phyloP scores from a whole-genome alignment of 352 stramenopile genomes.

The Phytopythium aichiense region DNA sequence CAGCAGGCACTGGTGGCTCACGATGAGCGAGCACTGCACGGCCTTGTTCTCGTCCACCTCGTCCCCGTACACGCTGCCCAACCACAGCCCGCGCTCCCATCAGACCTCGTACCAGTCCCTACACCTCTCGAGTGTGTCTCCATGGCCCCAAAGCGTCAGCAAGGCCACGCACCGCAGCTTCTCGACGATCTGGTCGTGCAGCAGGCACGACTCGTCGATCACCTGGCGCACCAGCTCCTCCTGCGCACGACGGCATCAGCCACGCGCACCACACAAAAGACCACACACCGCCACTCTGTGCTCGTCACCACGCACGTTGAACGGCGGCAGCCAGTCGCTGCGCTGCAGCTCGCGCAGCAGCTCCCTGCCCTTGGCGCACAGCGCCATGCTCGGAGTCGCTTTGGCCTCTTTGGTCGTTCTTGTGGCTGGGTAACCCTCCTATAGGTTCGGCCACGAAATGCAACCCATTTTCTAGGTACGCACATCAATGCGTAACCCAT shows the following conservation, averaged over 20 bases:
- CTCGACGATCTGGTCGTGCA: conserved; percentile 69
- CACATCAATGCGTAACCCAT: too few species aligned
- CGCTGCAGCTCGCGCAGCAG: conserved; percentile 88
- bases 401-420: too few species aligned
- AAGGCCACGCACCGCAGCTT: conserved; percentile 52
- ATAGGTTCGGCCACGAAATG: too few species aligned
- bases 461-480: too few species aligned
- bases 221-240: conserved; percentile 81
- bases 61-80: conserved; percentile 51
- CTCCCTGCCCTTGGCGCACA: conserved; percentile 79
- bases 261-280: neutral
- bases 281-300: neutral
- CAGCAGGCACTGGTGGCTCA: conserved; percentile 87
- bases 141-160: neutral
- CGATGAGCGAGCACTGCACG: conserved; percentile 75
- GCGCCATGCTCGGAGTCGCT: conserved; percentile 29
- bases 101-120: too few species aligned
- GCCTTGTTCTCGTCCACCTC: conserved; percentile 55
- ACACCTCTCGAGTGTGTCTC: neutral
- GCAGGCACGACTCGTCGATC: conserved; percentile 60
- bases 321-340: conserved; percentile 90
- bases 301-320: conserved; percentile 66
- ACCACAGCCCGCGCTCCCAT: conserved; percentile 5
- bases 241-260: conserved; percentile 17
- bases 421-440: too few species aligned